phyloP scores from a whole-genome alignment of 2,329 filamentous ascomycete genomes.

The Fusarium pilosicola region DNA sequence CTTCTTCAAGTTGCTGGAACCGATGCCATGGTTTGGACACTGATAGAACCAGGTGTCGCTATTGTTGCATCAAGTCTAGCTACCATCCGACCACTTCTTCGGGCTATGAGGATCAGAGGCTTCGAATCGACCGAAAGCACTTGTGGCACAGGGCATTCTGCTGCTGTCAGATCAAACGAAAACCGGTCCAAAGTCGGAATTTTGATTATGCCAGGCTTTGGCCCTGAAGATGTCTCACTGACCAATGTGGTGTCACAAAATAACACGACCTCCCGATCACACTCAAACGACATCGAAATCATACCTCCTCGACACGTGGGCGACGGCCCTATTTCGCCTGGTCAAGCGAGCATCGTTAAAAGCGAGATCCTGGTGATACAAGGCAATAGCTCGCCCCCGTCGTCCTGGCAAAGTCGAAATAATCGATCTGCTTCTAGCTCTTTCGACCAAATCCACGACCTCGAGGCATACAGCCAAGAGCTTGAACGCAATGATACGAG shows the following conservation, averaged over 20 bases:
- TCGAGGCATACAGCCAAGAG: constrained; percentile 48
- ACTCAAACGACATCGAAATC: constrained; percentile 20
- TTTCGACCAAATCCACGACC: constrained; percentile 45
- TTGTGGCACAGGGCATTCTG: constrained; percentile 45
- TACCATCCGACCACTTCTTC: constrained; percentile 65
- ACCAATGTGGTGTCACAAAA: constrained; percentile 39
- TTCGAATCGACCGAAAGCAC: constrained; percentile 56
- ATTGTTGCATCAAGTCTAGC: constrained; percentile 64
- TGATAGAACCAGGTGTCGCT: constrained; percentile 66
- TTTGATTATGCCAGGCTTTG: constrained; percentile 42
- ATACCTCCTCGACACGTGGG: constrained; percentile 34
- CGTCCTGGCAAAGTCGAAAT: constrained; percentile 33
- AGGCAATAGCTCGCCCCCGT: constrained; percentile 41
- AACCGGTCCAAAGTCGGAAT: constrained; percentile 24
- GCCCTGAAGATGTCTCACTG: constrained; percentile 52
- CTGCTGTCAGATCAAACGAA: constrained; percentile 38
- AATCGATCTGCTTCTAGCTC: constrained; percentile 36
- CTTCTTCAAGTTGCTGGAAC: constrained; percentile 56
- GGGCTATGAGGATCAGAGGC: constrained; percentile 57
- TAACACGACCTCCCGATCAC: constrained; percentile 2
- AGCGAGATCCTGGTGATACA: constrained; percentile 53
- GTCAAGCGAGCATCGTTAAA: constrained; percentile 39
- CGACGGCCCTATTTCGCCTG: constrained; percentile 19
- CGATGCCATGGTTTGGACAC: constrained; percentile 65
- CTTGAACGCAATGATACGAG: constrained; percentile 29